Base-by-base conservation (phyloP, 352 stramenopile genomes). In the Globisporangium spiculum region DNA sequence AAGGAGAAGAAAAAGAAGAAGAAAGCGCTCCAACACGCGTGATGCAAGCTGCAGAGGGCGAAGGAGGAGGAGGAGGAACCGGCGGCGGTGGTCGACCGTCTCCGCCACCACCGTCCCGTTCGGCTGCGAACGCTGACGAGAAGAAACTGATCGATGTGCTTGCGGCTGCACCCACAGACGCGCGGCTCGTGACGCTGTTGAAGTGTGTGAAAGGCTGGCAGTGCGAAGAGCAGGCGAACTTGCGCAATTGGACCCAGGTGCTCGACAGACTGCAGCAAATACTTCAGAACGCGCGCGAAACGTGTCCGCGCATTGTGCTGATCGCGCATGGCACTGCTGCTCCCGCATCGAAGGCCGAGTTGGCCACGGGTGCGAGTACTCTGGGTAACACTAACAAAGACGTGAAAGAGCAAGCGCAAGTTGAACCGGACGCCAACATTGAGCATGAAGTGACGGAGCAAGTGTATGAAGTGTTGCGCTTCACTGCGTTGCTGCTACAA, bases 141-240 rank as follows among this genome's bases (percentile, higher is more conserved):
- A 68, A 67, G 57, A 81, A 81, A 34, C 69, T 96, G 26, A 78
- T 93, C 44, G 78, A 93, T 27, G 67, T 91, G 36, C 59, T 96
- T 4, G 67, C 90, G 44, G 73, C 83, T 20, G 76, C 78, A 18
- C 60, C 67, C 27, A 66, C 76, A 3, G 75, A 83, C 4, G 63
- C 71, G 64, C 80, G 76, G 4, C 70, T 96, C 27, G 69, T 74
- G 46, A 77, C 79, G 34, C 65, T 94, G 56, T 70, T 96, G 52
- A 81, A 82, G 66, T 92, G 82, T 20, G 72, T 94, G 18, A 80
- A 81, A 14, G 82, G 83, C 8, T 96, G 89, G 89, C 81, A 86
- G 24, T 88, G 92, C 69, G 89, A 96, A 73, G 82, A 77, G 20
- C 89, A 93, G 60, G 89, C 86, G 26, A 88, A 93, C 61, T 61